Evolutionary conservation across 768 basidiomycete genomes (phyloP).

Genomic region (Leccinum variicolor): DNA sequence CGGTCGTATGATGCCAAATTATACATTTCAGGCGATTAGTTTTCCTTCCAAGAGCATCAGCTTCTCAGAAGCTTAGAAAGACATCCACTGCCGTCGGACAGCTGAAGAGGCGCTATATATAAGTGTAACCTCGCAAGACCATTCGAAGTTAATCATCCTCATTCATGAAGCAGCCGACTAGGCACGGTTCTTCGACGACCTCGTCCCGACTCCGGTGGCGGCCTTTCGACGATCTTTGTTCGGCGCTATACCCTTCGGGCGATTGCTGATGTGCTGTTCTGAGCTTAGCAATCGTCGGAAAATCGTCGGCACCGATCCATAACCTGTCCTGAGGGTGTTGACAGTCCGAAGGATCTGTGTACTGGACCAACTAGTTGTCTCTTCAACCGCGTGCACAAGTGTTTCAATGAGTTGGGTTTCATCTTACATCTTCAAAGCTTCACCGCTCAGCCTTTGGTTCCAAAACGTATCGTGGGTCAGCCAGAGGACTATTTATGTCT

Average conservation of each 20-base stretch:
- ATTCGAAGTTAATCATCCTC: background rate
- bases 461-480: background rate
- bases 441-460: background rate
- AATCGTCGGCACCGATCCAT: background rate
- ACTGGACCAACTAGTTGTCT: background rate
- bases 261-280: background rate
- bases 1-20: background rate
- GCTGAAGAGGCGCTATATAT: background rate
- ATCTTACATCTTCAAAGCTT: background rate
- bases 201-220: background rate
- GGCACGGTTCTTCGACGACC: background rate
- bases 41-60: background rate
- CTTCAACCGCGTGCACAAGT: background rate
- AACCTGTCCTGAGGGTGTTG: background rate
- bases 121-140: background rate
- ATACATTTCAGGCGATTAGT: background rate
- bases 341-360: background rate
- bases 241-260: background rate
- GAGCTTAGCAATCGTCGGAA: background rate
- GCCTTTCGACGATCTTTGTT: background rate
- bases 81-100: background rate
- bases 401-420: background rate
- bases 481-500: background rate
- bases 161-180: background rate
- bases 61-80: background rate